These are phyloP conservation scores for Coniochaeta ligniaria DNA, from an alignment of 2,329 filamentous ascomycete genomes.

Conservation along the genomic window DNA sequence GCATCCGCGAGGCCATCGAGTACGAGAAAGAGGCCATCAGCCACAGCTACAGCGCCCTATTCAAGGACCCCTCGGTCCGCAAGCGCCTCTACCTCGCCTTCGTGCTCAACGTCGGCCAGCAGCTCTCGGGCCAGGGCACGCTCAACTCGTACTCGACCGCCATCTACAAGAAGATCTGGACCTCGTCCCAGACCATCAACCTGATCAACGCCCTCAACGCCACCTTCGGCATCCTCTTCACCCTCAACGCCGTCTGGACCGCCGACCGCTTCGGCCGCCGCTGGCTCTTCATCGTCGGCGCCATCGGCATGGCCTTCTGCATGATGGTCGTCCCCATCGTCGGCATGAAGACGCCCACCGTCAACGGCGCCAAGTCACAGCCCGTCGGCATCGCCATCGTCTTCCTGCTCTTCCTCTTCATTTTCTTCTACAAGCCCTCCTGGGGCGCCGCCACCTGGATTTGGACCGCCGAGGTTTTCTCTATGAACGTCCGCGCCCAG, in stretches of 20 bases:
- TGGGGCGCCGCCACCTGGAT: conserved; percentile 64
- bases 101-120: conserved; percentile 63
- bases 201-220: conserved; percentile 71
- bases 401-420: conserved; percentile 57
- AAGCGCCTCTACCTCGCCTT: conserved; percentile 60
- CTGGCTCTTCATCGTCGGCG: conserved; percentile 62
- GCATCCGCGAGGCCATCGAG: conserved; percentile 61
- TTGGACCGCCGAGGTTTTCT: conserved; percentile 60
- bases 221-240: conserved; percentile 66
- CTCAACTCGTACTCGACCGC: conserved; percentile 68
- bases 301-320: conserved; percentile 60
- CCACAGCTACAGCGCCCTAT: conserved; percentile 55
- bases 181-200: conserved; percentile 49
- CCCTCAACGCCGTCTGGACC: conserved; percentile 64
- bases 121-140: conserved; percentile 65
- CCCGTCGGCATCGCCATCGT: conserved; percentile 58
- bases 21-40: conserved; percentile 66
- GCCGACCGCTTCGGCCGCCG: conserved; percentile 65
- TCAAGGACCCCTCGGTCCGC: conserved; percentile 62
- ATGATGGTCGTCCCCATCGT: conserved; percentile 57
- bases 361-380: conserved; percentile 42
- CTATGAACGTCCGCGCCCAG: conserved; percentile 62
- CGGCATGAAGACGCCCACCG: conserved; percentile 37
- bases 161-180: conserved; percentile 67
- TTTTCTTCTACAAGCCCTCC: conserved; percentile 57